These are phyloP conservation scores for Coemansia aciculifera DNA, from an alignment of 192 early-diverging fungal genomes.

Conservation along the genomic window DNA sequence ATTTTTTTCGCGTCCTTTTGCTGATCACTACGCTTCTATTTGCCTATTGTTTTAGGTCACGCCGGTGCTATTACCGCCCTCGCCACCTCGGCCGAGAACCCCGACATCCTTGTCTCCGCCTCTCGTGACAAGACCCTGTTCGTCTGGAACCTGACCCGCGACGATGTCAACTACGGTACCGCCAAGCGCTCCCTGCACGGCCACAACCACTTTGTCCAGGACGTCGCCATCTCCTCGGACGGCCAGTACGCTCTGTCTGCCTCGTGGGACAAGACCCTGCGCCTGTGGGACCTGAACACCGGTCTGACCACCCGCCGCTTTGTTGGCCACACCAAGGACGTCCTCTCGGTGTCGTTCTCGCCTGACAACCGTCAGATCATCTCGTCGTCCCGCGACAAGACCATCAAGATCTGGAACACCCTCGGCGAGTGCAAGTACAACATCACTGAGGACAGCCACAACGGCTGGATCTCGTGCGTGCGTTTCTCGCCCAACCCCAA, in stretches of 20 bases:
- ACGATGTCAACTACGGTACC: slow-evolving; percentile 89
- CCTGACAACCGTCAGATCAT: slow-evolving; percentile 99
- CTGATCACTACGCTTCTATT: neutral
- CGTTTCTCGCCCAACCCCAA: slow-evolving; percentile 98
- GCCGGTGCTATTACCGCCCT: slow-evolving; percentile 92
- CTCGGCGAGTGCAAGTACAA: slow-evolving; percentile 99
- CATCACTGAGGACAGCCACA: slow-evolving; percentile 95
- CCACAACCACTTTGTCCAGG: slow-evolving; percentile 99
- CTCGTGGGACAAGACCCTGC: slow-evolving; percentile 99
- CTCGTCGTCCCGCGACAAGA: slow-evolving; percentile 96
- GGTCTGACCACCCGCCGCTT: slow-evolving; percentile 95
- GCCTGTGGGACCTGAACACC: slow-evolving; percentile 97
- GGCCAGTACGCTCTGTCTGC: slow-evolving; percentile 98
- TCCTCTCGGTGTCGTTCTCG: slow-evolving; percentile 99
- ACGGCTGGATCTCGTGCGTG: slow-evolving; percentile 99
- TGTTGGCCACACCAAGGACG: slow-evolving; percentile 96
- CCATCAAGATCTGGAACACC: slow-evolving; percentile 99
- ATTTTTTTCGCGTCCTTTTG: neutral
- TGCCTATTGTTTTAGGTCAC: slow-evolving; percentile 64
- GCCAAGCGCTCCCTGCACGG: slow-evolving; percentile 88
- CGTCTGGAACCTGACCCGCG: slow-evolving; percentile 95
- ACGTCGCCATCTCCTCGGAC: slow-evolving; percentile 98
- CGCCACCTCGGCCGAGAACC: slow-evolving; percentile 94
- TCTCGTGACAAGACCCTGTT: slow-evolving; percentile 99
- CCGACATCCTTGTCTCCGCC: slow-evolving; percentile 95